Evolutionary conservation across 441 rosid genomes (phyloP), one percentile per base, ranked within the genome.

Genomic region (Lepidium campestre): DNA sequence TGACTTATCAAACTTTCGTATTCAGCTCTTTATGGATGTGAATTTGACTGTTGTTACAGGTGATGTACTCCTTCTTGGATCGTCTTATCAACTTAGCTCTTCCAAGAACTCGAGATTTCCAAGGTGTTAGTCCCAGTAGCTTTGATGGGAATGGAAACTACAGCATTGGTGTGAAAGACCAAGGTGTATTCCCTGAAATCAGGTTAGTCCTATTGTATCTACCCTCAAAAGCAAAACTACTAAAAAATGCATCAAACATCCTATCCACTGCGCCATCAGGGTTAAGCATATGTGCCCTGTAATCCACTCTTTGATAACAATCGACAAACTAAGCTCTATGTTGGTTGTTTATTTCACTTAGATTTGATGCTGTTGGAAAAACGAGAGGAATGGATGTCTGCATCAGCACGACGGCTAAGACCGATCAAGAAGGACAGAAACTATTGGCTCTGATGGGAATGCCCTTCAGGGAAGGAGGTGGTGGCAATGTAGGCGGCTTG

Each of bases 331-430:
- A 23, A 72, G 27, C 39, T 27, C 12, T 39, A 27, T 34, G 60
- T 15, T 65, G 61, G 17, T 65, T 57, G 48, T 36, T 36, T 5
- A 37, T 47, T 27, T 29, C 17, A 12, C 17, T 17, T 25, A 84
- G 78, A 61, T 83, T 52, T 52, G 94, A 89, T 76, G 79, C 77
- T 10, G 61, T 86, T 12, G 94, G 93, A 50, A 88, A 81, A 76
- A 77, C 84, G 7, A 83, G 79, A 71, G 99, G 99, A 66, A 88
- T 94, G 97, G 97, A 94, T 57, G 88, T 94, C 41, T 91, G 97
- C 86, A 88, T 91, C 29, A 50, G 87, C 49, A 94, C 97, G 6
- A 85, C 97, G 0, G 97, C 97, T 14, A 77, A 85, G 41, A 79
- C 84, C 0, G 96, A 91, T 62, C 78, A 85, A 83, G 97, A 89